These are phyloP conservation scores for Oxytropis ochrocephala DNA, from an alignment of 306 rosid genomes.

Conservation along the genomic window DNA sequence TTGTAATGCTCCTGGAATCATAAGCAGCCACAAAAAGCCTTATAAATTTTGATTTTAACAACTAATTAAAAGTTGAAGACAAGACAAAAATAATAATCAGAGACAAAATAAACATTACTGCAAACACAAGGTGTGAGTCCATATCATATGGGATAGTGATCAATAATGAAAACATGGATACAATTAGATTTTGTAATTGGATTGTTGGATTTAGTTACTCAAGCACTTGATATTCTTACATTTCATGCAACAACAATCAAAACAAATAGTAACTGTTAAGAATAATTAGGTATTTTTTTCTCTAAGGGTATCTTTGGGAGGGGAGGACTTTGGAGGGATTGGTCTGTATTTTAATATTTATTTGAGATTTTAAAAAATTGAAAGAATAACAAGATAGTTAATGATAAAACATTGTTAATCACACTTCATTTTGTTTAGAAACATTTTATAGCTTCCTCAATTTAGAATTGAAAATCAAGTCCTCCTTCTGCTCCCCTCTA, in stretches of 20 bases:
- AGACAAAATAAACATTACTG: neutral
- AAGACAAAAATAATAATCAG: conserved; percentile 7
- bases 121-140: neutral
- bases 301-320: too few species aligned
- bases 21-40: conserved; percentile 14
- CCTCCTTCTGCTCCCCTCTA: too few species aligned
- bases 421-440: too few species aligned
- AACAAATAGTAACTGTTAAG: neutral
- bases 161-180: conserved; percentile 6
- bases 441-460: too few species aligned
- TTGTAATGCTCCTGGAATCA: conserved; percentile 84
- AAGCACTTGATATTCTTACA: conserved; percentile 2
- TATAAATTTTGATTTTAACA: neutral
- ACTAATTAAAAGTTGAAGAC: neutral
- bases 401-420: too few species aligned
- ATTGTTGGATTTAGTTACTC: conserved; percentile 1
- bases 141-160: neutral
- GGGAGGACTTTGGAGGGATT: too few species aligned
- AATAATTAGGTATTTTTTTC: neutral
- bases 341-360: too few species aligned
- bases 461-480: too few species aligned
- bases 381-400: too few species aligned
- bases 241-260: conserved; percentile 19
- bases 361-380: too few species aligned
- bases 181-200: neutral